Base-by-base conservation (phyloP, 202 grass and related monocot genomes). In the Schoenoplectus tabernaemontani region DNA sequence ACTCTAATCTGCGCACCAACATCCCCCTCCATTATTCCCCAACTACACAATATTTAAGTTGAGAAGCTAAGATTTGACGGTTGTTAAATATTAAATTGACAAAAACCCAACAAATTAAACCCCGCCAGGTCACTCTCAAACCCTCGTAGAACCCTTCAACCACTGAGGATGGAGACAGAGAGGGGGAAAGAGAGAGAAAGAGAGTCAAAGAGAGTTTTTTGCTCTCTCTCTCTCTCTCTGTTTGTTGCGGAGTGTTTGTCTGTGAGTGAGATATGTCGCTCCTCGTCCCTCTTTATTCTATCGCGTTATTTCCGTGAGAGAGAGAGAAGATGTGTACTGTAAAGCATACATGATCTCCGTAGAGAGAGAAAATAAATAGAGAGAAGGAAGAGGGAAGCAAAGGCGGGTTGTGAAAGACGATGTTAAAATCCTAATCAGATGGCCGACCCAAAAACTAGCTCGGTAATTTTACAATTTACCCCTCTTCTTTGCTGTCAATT, bases 1-100 rank as follows among this genome's bases (percentile, higher is more conserved):
- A 99, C 63, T 70, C 90, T 78, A 79, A 95, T 87, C 86, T 91
- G 78, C 41, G 96, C 89, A 20, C 28, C 87, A 1, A 81, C 84
- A 19, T 5, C 82, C 51, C 86, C 65, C 48, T 67, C 59, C 85
- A 88, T 83, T 86, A 85, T 83, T 73, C 37, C 61, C 44, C 34
- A 62, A 43, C 20, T 68, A 16, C 47, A 3, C 30, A 48, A 83
- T 54, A 33, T 74, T 53, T 33, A 72, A 72, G 0, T 50, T 48
- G 22, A 15, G n/a, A 50, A 34, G 9, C 5, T n/a, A 34, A 74
- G 59, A 47, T 32, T 48, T 7, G 58, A 23, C 13, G n/a, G 59
- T 80, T 64, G 59, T 16, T 41, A 64, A 63, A 26, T 43, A 47
- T 64, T 30, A 36, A 80, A 80, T 63, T 79, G 41, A 46, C 33